Percentiles rank a stretch among this genome's conserved stretches.
phyloP scores from a whole-genome alignment of 169 alveolate genomes.

The Plasmodium vinckei region DNA sequence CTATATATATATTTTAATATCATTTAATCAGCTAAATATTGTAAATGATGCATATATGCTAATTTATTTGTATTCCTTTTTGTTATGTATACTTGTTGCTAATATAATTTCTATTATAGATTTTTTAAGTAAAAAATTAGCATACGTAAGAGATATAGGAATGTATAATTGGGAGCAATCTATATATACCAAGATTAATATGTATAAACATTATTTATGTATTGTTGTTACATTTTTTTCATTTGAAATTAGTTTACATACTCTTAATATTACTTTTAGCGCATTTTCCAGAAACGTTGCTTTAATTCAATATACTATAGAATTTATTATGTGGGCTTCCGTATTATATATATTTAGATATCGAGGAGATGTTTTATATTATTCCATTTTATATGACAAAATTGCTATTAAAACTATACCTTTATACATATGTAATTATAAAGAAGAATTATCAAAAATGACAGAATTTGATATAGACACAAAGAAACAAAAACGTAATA shows the following conservation, averaged over 20 bases:
- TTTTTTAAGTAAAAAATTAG: conserved; percentile 43
- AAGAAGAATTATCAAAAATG: not conserved
- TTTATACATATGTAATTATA: conserved; percentile 21
- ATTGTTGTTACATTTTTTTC: conserved; percentile 29
- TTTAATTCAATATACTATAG: conserved; percentile 52
- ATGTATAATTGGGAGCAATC: conserved; percentile 66
- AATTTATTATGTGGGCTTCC: conserved; percentile 52
- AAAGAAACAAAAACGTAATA: not conserved
- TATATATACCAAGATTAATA: conserved; percentile 12
- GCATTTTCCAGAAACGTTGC: conserved; percentile 13
- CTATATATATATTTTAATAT: conserved; percentile 36
- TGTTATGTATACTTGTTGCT: conserved; percentile 9
- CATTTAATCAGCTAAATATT: conserved; percentile 41
- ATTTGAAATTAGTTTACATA: conserved; percentile 37
- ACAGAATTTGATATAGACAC: not conserved
- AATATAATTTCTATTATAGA: conserved; percentile 52
- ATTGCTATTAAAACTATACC: conserved; percentile 33
- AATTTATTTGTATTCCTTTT: conserved; percentile 16
- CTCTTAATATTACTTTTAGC: conserved; percentile 20
- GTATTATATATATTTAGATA: conserved; percentile 58
- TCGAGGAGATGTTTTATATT: conserved; percentile 49
- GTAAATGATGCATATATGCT: conserved; percentile 10
- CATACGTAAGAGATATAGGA: conserved; percentile 54
- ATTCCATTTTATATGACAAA: conserved; percentile 35
- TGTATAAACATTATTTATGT: conserved; percentile 41